These are phyloP conservation scores for Trichoderma simmonsii DNA, from an alignment of 2,329 filamentous ascomycete species.

Conservation along the genomic window DNA sequence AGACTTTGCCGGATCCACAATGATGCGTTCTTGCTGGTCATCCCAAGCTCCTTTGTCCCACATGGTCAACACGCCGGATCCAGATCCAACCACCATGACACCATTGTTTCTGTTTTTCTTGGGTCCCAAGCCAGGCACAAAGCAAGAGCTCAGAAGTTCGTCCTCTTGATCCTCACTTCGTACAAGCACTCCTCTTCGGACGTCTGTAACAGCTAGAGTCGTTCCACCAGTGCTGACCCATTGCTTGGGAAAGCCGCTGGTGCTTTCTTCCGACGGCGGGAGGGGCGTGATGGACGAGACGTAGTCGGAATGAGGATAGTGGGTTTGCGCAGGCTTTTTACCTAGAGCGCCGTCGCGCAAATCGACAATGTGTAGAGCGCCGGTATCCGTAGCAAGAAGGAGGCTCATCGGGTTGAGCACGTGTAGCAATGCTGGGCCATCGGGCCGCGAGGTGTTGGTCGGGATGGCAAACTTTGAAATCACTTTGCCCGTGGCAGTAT, in stretches of 20 bases:
- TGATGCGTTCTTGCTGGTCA: constrained; percentile 86
- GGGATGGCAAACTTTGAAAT: constrained; percentile 80
- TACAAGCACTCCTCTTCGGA: constrained; percentile 80
- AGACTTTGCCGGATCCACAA: constrained; percentile 60
- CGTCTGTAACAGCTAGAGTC: constrained; percentile 84
- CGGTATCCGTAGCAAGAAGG: constrained; percentile 86
- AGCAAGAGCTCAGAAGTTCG: constrained; percentile 77
- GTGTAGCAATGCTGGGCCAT: constrained; percentile 78
- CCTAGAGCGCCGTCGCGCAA: constrained; percentile 61
- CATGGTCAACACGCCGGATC: constrained; percentile 77
- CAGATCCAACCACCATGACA: constrained; percentile 71
- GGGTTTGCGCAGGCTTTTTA: constrained; percentile 70
- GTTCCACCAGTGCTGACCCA: constrained; percentile 93
- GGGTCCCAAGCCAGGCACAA: constrained; percentile 72
- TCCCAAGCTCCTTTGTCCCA: constrained; percentile 97
- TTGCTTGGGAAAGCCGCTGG: constrained; percentile 86
- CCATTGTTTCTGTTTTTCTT: constrained; percentile 65
- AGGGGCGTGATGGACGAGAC: constrained; percentile 84
- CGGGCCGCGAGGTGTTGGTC: constrained; percentile 49
- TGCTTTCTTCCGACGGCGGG: constrained; percentile 74
- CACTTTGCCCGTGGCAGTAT: constrained; percentile 62
- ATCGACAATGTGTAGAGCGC: constrained; percentile 84
- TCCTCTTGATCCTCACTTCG: constrained; percentile 94
- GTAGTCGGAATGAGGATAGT: constrained; percentile 88
- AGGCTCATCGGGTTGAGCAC: constrained; percentile 83